Conservation (phyloP, 2,329 filamentous ascomycete genomes). For the Coleophoma eucalyptorum region DNA sequence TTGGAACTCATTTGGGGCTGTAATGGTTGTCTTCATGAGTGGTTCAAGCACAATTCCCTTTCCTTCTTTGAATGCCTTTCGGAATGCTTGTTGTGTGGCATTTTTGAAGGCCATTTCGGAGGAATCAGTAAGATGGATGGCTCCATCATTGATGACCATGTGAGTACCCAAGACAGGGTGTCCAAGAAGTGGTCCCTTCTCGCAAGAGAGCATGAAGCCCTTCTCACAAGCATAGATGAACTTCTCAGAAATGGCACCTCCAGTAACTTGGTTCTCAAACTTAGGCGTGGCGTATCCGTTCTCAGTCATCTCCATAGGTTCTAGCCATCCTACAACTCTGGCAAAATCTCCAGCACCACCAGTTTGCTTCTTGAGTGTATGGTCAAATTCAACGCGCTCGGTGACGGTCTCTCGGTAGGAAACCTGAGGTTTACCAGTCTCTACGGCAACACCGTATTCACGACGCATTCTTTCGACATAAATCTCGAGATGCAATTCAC, state of each 20-base stretch:
- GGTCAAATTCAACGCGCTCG: conserved; percentile 79
- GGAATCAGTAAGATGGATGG: conserved; percentile 96
- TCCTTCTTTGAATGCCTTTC: conserved; percentile 81
- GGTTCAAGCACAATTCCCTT: conserved; percentile 87
- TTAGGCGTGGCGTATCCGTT: conserved; percentile 62
- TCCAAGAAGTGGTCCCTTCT: conserved; percentile 85
- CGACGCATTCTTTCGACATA: conserved; percentile 96
- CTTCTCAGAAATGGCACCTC: conserved; percentile 92
- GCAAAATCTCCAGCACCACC: conserved; percentile 96
- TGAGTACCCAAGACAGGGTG: conserved; percentile 85
- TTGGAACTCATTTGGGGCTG: conserved; percentile 95
- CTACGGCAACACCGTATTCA: conserved; percentile 94
- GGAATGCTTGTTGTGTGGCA: conserved; percentile 94
- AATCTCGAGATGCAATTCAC: conserved; percentile 93
- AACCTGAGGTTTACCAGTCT: conserved; percentile 94
- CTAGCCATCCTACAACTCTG: conserved; percentile 86
- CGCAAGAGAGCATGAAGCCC: conserved; percentile 79
- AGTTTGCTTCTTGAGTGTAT: conserved; percentile 89
- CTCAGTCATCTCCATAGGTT: conserved; percentile 58
- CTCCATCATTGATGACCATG: conserved; percentile 95
- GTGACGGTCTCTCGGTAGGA: conserved; percentile 95
- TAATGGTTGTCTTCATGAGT: conserved; percentile 97
- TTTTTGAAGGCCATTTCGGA: conserved; percentile 95
- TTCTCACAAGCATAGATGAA: conserved; percentile 93
- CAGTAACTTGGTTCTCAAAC: conserved; percentile 84